Base-by-base conservation (phyloP, 805 yeast species). In the Hanseniaspora singularis region DNA sequence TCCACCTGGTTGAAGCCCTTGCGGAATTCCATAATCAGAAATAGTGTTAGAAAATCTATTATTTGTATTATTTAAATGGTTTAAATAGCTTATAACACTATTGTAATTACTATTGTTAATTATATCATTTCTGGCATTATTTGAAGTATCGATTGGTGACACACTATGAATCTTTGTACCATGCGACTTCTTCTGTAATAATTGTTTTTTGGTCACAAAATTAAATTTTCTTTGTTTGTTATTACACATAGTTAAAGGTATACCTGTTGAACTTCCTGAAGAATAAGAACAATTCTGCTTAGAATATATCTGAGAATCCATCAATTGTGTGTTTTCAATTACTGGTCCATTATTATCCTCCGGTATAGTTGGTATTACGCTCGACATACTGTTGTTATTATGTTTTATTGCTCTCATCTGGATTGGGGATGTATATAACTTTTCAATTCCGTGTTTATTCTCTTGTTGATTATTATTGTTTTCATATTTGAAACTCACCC, bases 41-140 rank as follows among this genome's bases (percentile, higher is more conserved):
- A 11, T 11, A 7, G 20, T 33, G 15, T 19, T 33, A 4, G 38
- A 19, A 12, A 10, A 33, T 16, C 38, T 19, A 3, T 24, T 42
- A 8, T 33, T 33, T 14, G 33, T 34, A 20, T 28, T 36, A 10
- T 42, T 42, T 19, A 42, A 30, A 22, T 42, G 46, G 23, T 42
- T 42, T 36, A 42, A 28, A 28, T 42, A 42, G 10, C 40, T 37
- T 40, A 42, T 42, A 16, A 42, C 46, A 28, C 46, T 42, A 3
- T 15, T 37, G 18, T 42, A 36, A 20, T 42, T 42, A 31, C 38
- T 42, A 40, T 42, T 42, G 31, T 42, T 42, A 12, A 42, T 18
- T 3, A 42, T 42, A 15, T 38, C 38, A 22, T 42, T 42, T 34
- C 15, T 19, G 22, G 28, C 32, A 3, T 28, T 32, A 5, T 42